A percentile compares a stretch with the other conserved stretches of the same genome.
phyloP scores from a whole-genome alignment of 768 basidiomycete species.

The Pleurotus pulmonarius region DNA sequence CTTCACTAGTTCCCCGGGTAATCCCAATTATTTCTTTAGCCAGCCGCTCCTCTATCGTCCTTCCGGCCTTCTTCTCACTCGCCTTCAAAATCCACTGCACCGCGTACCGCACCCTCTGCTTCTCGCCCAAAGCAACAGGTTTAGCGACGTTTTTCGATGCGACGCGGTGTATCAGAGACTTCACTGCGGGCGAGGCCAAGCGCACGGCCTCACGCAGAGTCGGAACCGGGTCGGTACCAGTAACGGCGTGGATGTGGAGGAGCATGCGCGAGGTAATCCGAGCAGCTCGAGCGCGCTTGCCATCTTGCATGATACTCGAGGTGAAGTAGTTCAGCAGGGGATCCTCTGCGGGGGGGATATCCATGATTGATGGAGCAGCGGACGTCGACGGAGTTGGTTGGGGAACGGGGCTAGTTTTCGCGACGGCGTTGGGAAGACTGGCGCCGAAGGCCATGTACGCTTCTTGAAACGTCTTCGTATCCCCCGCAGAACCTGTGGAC shows the following conservation, averaged over 20 bases:
- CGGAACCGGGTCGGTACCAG: constrained; percentile 74
- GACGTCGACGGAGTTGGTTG: constrained; percentile 4
- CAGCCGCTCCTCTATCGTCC: constrained; percentile 61
- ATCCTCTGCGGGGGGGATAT: constrained; percentile 72
- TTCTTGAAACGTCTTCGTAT: constrained; percentile 14
- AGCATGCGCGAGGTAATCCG: constrained; percentile 58
- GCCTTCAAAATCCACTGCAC: constrained; percentile 70
- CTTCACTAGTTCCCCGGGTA: constrained; percentile 57
- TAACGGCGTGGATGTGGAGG: constrained; percentile 69
- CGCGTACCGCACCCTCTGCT: constrained; percentile 70
- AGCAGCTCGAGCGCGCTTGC: constrained; percentile 59
- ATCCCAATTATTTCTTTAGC: constrained; percentile 77
- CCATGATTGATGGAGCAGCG: constrained; percentile 25
- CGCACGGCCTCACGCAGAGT: constrained; percentile 73
- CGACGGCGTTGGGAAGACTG: neutral
- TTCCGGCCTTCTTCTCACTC: constrained; percentile 52
- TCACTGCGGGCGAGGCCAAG: constrained; percentile 67
- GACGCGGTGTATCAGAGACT: constrained; percentile 50
- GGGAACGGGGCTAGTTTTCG: constrained; percentile 4
- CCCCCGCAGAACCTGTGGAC: constrained; percentile 11
- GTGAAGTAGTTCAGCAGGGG: constrained; percentile 70
- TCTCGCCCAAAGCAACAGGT: constrained; percentile 74
- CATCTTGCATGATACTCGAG: constrained; percentile 57
- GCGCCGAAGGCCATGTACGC: constrained; percentile 16
- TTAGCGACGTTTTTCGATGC: constrained; percentile 63